Evolutionary conservation across 75 land plant species (phyloP).

Genomic region (Isoetes taiwanensis): DNA sequence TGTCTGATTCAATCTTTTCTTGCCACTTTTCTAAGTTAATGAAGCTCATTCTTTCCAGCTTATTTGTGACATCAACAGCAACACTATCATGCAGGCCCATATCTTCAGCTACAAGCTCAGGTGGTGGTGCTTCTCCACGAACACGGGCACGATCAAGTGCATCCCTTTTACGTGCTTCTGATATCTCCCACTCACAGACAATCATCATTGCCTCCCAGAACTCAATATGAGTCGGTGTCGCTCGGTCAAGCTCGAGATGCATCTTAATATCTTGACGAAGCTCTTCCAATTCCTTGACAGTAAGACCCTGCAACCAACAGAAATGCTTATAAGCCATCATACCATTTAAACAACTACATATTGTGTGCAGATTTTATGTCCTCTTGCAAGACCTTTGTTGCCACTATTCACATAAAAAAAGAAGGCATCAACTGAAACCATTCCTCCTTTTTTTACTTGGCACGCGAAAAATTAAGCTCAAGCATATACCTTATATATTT

Average conservation of each 20-base stretch:
- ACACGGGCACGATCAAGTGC: conserved; percentile 89
- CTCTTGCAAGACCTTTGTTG: too few species aligned
- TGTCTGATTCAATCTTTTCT: conserved; percentile 59
- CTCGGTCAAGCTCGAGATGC: conserved; percentile 82
- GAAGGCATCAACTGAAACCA: too few species aligned
- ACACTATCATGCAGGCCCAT: conserved; percentile 84
- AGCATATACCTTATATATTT: conserved; percentile 65
- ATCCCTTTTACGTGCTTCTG: conserved; percentile 79
- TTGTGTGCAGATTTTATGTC: too few species aligned
- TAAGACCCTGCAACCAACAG: conserved; percentile 80
- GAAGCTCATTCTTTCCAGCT: conserved; percentile 56
- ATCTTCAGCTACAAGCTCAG: conserved; percentile 89
- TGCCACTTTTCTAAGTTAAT: conserved; percentile 44
- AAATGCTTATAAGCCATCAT: too few species aligned
- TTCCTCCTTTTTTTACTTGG: too few species aligned
- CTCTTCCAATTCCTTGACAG: conserved; percentile 97
- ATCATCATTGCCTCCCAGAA: conserved; percentile 97
- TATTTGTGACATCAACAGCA: conserved; percentile 73
- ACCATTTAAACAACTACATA: too few species aligned
- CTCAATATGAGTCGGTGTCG: conserved; percentile 71
- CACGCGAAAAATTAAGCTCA: too few species aligned
- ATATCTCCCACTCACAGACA: conserved; percentile 91
- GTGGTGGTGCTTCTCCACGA: conserved; percentile 90
- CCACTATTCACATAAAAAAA: too few species aligned
- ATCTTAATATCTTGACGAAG: conserved; percentile 84